A percentile compares a stretch with the other conserved stretches of the same genome.
These are phyloP conservation scores for Pythium sp. DNA, from an alignment of 352 stramenopile genomes.

Conservation along the genomic window DNA sequence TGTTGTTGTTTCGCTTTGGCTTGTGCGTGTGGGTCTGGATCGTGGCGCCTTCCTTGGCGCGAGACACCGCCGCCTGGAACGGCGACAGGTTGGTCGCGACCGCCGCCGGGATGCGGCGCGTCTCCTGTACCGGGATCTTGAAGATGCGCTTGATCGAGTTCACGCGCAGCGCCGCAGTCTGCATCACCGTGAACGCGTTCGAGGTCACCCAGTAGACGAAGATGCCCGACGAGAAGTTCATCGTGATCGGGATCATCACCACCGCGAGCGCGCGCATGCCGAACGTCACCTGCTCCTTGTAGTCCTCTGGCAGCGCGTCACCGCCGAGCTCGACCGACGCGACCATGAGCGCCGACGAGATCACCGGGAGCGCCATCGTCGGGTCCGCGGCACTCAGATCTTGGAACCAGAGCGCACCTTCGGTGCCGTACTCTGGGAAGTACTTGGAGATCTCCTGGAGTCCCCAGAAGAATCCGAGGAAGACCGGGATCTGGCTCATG, in stretches of 20 bases:
- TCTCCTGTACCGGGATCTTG: slow-evolving; percentile 44
- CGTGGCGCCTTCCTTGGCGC: slow-evolving; percentile 62
- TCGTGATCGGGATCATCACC: slow-evolving; percentile 71
- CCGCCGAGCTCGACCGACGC: slow-evolving; percentile 72
- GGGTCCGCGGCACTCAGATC: slow-evolving; percentile 79
- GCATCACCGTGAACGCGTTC: slow-evolving; percentile 71
- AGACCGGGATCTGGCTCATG: slow-evolving; percentile 76
- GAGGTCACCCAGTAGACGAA: slow-evolving; percentile 88
- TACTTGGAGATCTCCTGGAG: slow-evolving; percentile 79
- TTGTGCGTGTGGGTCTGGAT: slow-evolving; percentile 75
- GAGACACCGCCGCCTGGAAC: slow-evolving; percentile 69
- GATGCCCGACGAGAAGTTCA: slow-evolving; percentile 84
- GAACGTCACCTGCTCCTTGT: slow-evolving; percentile 74
- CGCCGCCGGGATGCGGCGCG: slow-evolving; percentile 38
- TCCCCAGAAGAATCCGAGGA: slow-evolving; percentile 85
- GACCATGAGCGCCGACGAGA: slow-evolving; percentile 78
- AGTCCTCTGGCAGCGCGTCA: slow-evolving; percentile 57
- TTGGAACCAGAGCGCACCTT: slow-evolving; percentile 77
- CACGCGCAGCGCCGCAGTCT: slow-evolving; percentile 59
- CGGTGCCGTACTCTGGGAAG: slow-evolving; percentile 70
- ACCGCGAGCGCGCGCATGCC: slow-evolving; percentile 74
- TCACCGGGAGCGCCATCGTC: slow-evolving; percentile 69
- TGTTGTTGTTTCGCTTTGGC: slow-evolving; percentile 32
- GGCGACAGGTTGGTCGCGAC: slow-evolving; percentile 41
- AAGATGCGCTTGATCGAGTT: slow-evolving; percentile 52